Conservation (phyloP, 306 rosid species). For the Cucurbita pepo region DNA sequence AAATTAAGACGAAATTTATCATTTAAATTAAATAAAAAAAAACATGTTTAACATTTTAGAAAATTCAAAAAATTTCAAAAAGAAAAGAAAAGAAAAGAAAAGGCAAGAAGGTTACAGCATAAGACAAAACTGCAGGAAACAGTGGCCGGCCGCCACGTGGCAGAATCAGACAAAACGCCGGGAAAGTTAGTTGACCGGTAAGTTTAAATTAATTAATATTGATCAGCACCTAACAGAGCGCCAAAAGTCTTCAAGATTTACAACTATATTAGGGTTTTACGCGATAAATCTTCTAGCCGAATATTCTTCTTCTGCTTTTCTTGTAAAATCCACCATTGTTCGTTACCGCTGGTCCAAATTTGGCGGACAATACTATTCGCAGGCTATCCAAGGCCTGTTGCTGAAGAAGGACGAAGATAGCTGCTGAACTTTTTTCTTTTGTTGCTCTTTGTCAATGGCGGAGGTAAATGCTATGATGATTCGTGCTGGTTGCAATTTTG, state of each 20-base stretch:
- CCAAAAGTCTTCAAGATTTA: neutral
- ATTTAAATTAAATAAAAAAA: too few species aligned
- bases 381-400: neutral
- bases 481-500: conserved; percentile 3
- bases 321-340: conserved; percentile 11
- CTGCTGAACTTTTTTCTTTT: neutral
- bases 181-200: conserved; percentile 22
- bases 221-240: neutral
- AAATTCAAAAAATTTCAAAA: neutral
- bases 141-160: neutral
- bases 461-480: conserved; percentile 18
- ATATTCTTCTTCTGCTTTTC: conserved; percentile 1
- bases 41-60: neutral
- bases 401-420: neutral
- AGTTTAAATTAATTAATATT: conserved; percentile 2
- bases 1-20: too few species aligned
- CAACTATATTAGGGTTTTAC: neutral
- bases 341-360: conserved; percentile 5
- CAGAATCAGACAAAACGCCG: neutral
- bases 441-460: conserved; percentile 27
- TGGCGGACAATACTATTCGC: conserved; percentile 27
- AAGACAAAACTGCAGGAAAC: neutral
- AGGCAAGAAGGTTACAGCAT: neutral
- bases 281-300: neutral
- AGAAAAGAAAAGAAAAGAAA: neutral